These are phyloP conservation scores for Trichosporon inkin DNA, from an alignment of 1,284 basidiomycete genomes.

Conservation along the genomic window DNA sequence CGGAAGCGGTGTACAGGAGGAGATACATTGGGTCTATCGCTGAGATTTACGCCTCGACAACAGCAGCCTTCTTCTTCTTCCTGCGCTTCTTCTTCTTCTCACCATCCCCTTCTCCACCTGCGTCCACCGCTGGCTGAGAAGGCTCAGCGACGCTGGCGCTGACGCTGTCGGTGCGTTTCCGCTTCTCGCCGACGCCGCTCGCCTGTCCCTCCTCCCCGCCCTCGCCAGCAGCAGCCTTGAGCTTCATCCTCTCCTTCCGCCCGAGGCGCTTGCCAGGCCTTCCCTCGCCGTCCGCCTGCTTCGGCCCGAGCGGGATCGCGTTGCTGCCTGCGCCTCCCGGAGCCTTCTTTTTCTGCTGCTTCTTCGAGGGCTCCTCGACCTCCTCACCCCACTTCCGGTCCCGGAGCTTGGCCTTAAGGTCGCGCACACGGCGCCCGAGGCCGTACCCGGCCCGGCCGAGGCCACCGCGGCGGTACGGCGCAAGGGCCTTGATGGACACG, in stretches of 20 bases:
- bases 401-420: constrained; percentile 63
- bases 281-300: constrained; percentile 19
- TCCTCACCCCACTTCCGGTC: constrained; percentile 54
- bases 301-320: constrained; percentile 15
- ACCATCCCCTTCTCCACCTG: constrained; percentile 7
- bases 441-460: constrained; percentile 58
- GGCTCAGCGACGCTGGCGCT: neutral
- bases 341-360: constrained; percentile 8
- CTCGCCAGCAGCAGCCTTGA: constrained; percentile 14
- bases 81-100: constrained; percentile 25
- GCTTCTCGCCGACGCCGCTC: constrained; percentile 12
- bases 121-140: neutral
- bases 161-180: constrained; percentile 13
- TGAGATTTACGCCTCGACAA: neutral
- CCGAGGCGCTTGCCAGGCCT: constrained; percentile 48
- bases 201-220: neutral
- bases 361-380: constrained; percentile 17
- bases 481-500: constrained; percentile 80
- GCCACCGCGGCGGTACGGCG: constrained; percentile 69
- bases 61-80: constrained; percentile 20
- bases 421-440: constrained; percentile 66
- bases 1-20: too few relatives aligned
- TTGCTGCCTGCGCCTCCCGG: constrained; percentile 16
- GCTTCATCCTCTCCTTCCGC: constrained; percentile 50
- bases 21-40: too few relatives aligned